A percentile compares a stretch with the other conserved stretches of the same genome.
phyloP scores from a whole-genome alignment of 192 early-diverging fungal species.

The Thamnidium elegans region DNA sequence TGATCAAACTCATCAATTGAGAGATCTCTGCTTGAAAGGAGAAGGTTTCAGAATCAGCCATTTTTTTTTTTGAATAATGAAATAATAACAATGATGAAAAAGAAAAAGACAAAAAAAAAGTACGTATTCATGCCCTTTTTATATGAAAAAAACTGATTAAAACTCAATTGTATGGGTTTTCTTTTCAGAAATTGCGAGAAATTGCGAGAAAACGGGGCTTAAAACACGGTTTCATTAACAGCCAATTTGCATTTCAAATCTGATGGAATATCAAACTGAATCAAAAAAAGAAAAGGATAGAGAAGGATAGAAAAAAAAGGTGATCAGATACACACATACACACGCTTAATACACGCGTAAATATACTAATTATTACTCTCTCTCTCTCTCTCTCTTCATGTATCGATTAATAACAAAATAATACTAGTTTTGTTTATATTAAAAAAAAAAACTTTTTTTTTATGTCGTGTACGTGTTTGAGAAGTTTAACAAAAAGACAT shows the following conservation, averaged over 20 bases:
- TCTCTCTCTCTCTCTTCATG: too few species aligned
- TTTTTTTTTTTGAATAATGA: conserved; percentile 9
- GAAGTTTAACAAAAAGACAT: neutral
- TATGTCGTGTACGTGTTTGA: neutral
- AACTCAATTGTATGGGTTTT: neutral
- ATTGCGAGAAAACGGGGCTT: too few species aligned
- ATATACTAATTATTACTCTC: too few species aligned
- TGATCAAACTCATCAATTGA: conserved; percentile 99
- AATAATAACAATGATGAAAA: neutral
- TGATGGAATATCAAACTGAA: too few species aligned
- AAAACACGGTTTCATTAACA: too few species aligned
- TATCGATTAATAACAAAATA: neutral
- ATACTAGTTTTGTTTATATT: neutral
- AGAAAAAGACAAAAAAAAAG: neutral
- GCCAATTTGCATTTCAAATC: too few species aligned
- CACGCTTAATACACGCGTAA: too few species aligned
- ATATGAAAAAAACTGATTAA: neutral
- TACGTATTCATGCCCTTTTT: neutral
- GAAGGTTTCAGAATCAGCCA: conserved; percentile 65
- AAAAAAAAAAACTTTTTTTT: neutral
- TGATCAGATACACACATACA: too few species aligned
- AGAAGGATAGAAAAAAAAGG: too few species aligned
- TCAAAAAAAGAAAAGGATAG: too few species aligned
- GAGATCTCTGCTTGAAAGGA: conserved; percentile 98
- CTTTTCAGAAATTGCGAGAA: neutral